phyloP scores from a whole-genome alignment of 352 stramenopile genomes.

The Pythium insidiosum region DNA sequence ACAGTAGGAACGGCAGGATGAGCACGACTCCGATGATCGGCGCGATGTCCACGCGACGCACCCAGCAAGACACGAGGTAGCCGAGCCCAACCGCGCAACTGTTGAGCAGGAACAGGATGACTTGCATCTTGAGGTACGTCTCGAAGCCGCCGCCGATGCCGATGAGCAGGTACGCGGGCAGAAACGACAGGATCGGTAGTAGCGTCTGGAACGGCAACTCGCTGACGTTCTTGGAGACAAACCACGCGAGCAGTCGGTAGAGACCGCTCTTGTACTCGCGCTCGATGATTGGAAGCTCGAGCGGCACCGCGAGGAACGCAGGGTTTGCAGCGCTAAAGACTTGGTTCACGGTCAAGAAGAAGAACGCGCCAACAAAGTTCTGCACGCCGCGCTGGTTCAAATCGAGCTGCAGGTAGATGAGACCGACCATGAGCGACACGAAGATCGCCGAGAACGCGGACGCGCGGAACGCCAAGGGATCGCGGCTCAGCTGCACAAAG shows the following conservation, averaged over 20 bases:
- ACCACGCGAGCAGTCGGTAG: constrained; percentile 33
- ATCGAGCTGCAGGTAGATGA: constrained; percentile 41
- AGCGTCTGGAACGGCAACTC: constrained; percentile 38
- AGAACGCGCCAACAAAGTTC: constrained; percentile 32
- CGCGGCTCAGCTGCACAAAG: constrained; percentile 15
- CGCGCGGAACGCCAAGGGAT: constrained; percentile 19
- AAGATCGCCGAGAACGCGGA: constrained; percentile 19
- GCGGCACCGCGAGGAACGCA: too few relatives aligned
- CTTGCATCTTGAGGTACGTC: constrained; percentile 29
- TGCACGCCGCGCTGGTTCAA: constrained; percentile 29
- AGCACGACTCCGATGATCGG: constrained; percentile 34
- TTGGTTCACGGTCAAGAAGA: constrained; percentile 33
- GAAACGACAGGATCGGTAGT: constrained; percentile 27
- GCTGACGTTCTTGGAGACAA: constrained; percentile 37
- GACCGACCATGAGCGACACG: constrained; percentile 24
- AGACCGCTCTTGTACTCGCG: constrained; percentile 35
- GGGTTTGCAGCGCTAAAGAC: constrained; percentile 20
- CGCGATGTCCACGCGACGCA: constrained; percentile 19
- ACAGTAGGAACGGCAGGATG: constrained; percentile 37
- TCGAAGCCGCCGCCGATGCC: constrained; percentile 19
- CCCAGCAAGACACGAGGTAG: constrained; percentile 25
- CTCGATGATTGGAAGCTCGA: constrained; percentile 22
- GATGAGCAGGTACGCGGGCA: constrained; percentile 36
- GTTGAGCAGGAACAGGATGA: constrained; percentile 26
- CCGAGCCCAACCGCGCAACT: constrained; percentile 20